These are phyloP conservation scores for Penicillium arizonense DNA, from an alignment of 495 filamentous ascomycete species.

Conservation along the genomic window DNA sequence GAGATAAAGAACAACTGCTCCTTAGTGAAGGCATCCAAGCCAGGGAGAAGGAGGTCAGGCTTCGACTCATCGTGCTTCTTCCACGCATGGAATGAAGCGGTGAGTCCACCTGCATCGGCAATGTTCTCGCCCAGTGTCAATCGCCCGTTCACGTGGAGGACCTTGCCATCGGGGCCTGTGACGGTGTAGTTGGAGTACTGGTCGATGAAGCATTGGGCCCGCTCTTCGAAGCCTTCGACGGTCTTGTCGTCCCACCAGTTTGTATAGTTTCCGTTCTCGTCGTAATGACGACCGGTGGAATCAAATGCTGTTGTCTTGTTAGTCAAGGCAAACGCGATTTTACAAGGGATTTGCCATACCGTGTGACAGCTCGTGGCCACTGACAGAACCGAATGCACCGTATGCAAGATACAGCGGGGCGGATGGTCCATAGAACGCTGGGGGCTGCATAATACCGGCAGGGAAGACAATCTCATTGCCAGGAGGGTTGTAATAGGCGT, in stretches of 20 bases:
- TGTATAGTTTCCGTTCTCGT: constrained; percentile 63
- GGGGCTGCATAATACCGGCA: constrained; percentile 71
- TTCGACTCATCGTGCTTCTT: constrained; percentile 51
- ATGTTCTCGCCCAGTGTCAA: constrained; percentile 75
- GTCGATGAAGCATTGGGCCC: constrained; percentile 67
- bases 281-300: constrained; percentile 64
- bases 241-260: constrained; percentile 72
- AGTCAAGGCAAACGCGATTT: not conserved
- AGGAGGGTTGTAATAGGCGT: constrained; percentile 63
- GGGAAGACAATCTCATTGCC: constrained; percentile 71
- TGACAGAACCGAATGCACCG: constrained; percentile 68
- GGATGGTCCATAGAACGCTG: constrained; percentile 59
- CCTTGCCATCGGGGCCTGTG: constrained; percentile 48
- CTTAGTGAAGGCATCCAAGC: constrained; percentile 61
- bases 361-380: constrained; percentile 73
- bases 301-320: constrained; percentile 57
- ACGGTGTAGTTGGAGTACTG: constrained; percentile 67
- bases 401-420: constrained; percentile 67
- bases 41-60: constrained; percentile 60
- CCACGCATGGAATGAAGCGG: constrained; percentile 67
- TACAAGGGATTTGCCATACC: constrained; percentile 27
- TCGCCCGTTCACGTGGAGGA: constrained; percentile 64
- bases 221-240: constrained; percentile 58
- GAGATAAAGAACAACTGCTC: constrained; percentile 74
- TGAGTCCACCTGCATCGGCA: constrained; percentile 70